phyloP scores from a whole-genome alignment of 1,284 basidiomycete species.

The Cutaneotrichosporon cutaneum region DNA sequence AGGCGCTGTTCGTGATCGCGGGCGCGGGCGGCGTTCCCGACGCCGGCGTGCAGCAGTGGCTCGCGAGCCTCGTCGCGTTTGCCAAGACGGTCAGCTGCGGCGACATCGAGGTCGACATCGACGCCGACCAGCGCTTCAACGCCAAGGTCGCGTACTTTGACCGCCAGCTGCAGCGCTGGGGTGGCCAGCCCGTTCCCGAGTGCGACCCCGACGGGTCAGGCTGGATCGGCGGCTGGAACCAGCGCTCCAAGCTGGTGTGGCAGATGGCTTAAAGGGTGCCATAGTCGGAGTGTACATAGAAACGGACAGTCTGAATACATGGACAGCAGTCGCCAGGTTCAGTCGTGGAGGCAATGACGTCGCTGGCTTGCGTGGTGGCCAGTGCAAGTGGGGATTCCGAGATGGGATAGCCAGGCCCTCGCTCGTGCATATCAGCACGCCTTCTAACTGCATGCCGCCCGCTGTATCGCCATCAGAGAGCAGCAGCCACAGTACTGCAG shows the following conservation, averaged over 20 bases:
- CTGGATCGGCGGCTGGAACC: conserved; percentile 40
- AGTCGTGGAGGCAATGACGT: background rate
- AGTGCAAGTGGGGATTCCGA: too few species aligned
- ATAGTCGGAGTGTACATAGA: too few species aligned
- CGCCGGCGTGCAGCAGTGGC: conserved; percentile 15
- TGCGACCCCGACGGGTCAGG: conserved; percentile 29
- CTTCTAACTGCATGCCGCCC: too few species aligned
- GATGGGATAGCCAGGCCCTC: too few species aligned
- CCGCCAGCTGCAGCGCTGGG: conserved; percentile 30
- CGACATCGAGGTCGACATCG: conserved; percentile 30
- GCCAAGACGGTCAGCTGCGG: conserved; percentile 26
- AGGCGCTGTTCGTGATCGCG: conserved; percentile 33
- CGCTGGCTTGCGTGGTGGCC: background rate
- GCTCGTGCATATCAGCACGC: too few species aligned
- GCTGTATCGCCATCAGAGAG: too few species aligned
- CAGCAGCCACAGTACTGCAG: too few species aligned
- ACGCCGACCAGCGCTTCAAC: conserved; percentile 29
- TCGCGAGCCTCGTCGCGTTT: conserved; percentile 24
- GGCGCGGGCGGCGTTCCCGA: conserved; percentile 7
- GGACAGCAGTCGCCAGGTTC: background rate
- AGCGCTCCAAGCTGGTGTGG: conserved; percentile 33
- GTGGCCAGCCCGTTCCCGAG: conserved; percentile 12
- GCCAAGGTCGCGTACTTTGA: conserved; percentile 34
- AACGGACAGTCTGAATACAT: background rate
- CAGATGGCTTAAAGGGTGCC: conserved; percentile 20